A percentile compares a stretch with the other conserved stretches of the same genome.
These are phyloP conservation scores for Fusarium piperis DNA, from an alignment of 2,329 filamentous ascomycete genomes.

Conservation along the genomic window DNA sequence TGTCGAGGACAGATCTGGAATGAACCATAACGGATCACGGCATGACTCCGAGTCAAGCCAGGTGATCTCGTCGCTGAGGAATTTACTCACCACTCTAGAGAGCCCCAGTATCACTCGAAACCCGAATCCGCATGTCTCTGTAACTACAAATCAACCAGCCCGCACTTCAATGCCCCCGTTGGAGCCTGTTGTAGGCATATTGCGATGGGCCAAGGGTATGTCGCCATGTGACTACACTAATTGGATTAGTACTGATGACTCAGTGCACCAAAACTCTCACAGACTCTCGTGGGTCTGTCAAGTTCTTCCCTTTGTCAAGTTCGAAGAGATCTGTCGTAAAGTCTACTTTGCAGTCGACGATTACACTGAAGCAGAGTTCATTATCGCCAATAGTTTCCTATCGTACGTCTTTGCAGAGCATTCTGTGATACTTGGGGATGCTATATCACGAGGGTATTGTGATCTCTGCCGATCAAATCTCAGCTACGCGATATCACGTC, in stretches of 20 bases:
- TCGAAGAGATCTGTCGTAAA: slow-evolving; percentile 46
- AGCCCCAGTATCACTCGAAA: not conserved
- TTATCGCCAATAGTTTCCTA: slow-evolving; percentile 49
- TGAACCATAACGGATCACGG: not conserved
- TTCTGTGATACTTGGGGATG: slow-evolving; percentile 33
- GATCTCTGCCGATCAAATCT: slow-evolving; percentile 43
- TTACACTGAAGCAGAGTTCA: slow-evolving; percentile 45
- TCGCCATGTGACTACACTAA: not conserved
- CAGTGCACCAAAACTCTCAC: slow-evolving; percentile 40
- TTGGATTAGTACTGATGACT: not conserved
- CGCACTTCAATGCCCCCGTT: slow-evolving; percentile 40
- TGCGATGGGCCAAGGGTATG: slow-evolving; percentile 48
- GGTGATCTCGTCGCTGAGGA: slow-evolving; percentile 14
- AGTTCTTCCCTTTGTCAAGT: slow-evolving; percentile 46
- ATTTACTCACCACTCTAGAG: slow-evolving; percentile 11
- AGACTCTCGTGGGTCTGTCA: slow-evolving; percentile 46
- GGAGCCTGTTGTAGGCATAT: slow-evolving; percentile 39
- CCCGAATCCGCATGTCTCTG: too few relatives aligned
- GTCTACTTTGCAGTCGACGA: slow-evolving; percentile 50
- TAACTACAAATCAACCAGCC: not conserved
- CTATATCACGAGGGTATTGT: slow-evolving; percentile 37
- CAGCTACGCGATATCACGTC: slow-evolving; percentile 30
- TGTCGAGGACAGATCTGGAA: not conserved
- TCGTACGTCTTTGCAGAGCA: slow-evolving; percentile 49
- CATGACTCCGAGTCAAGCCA: not conserved